Base-by-base conservation (phyloP, 768 basidiomycete genomes). In the Psilocybe sp. region DNA sequence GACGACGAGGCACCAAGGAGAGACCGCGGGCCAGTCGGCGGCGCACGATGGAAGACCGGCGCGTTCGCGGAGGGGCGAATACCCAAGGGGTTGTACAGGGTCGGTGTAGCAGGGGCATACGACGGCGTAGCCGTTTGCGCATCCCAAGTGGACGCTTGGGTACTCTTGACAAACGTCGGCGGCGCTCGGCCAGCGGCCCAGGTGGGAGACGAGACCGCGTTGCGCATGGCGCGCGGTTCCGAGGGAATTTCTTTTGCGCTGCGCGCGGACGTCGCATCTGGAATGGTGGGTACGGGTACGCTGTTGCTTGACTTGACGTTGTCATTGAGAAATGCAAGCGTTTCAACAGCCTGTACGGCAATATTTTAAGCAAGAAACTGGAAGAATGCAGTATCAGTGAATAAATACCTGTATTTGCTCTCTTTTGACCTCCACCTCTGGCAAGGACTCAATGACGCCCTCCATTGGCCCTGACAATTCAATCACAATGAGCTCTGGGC, bases 41-140 rank as follows among this genome's bases (percentile, higher is more conserved):
- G 44, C 8, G 60, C 46, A 36, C 62, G 67, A n/a, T 52, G 37
- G 15, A 44, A 16, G 9, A 43, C 13, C 37, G 23, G 38, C 13
- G 45, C 35, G 19, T 35, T 49, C 13, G 54, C 60, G 12, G 81
- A 78, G 12, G 83, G 79, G 19, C 73, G 69, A 46, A 85, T 84
- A 41, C 69, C 72, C 36, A 84, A 62, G 18, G 82, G 81, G 59
- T 85, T 85, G 14, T 44, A 40, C 16, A 40, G 31, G 12, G 44
- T 51, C 1, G 50, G 44, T 37, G 49, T 50, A 32, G 76, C 71
- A 71, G 5, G 49, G 49, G n/a, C 41, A 35, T 36, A 41, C 44
- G 34, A 34, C 33, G 18, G 41, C 6, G 34, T 18, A 15, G 46
- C 23, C 13, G 43, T 43, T 41, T 43, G 44, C 15, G 49, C 44